A percentile compares a stretch with the other conserved stretches of the same genome.
phyloP scores from a whole-genome alignment of 306 rosid species.

The Fragaria ananassa region DNA sequence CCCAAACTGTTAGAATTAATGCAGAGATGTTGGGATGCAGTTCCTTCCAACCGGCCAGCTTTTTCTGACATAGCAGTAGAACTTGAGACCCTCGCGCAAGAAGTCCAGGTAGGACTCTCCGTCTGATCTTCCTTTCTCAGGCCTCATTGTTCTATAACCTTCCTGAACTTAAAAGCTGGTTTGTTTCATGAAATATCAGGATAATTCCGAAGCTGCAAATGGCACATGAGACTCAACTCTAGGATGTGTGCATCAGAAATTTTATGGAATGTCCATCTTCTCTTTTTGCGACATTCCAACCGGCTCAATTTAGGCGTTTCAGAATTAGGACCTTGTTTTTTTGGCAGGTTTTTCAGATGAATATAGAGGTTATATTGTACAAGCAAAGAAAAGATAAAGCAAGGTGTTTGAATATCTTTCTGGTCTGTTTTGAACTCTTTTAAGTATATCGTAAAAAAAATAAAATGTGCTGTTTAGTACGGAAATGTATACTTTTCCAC shows the following conservation, averaged over 20 bases:
- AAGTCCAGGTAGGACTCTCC: conserved; percentile 48
- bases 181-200: conserved; percentile 43
- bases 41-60: conserved; percentile 70
- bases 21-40: conserved; percentile 92
- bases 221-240: conserved; percentile 39
- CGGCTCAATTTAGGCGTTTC: conserved; percentile 36
- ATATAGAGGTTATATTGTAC: conserved; percentile 43
- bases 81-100: conserved; percentile 60
- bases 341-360: conserved; percentile 20
- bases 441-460: not conserved
- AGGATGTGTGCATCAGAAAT: not conserved
- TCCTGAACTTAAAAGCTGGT: not conserved
- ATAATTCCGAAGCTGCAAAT: conserved; percentile 39
- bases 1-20: conserved; percentile 73
- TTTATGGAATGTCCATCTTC: not conserved
- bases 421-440: not conserved
- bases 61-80: conserved; percentile 67
- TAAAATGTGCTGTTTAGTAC: not conserved
- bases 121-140: not conserved
- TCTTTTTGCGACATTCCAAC: conserved; percentile 21
- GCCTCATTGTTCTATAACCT: conserved; percentile 4
- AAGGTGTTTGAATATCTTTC: not conserved
- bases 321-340: conserved; percentile 35
- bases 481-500: not conserved
- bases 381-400: conserved; percentile 34